Conservation (phyloP, 139 green algal genomes). For the Penium margaritaceum region DNA sequence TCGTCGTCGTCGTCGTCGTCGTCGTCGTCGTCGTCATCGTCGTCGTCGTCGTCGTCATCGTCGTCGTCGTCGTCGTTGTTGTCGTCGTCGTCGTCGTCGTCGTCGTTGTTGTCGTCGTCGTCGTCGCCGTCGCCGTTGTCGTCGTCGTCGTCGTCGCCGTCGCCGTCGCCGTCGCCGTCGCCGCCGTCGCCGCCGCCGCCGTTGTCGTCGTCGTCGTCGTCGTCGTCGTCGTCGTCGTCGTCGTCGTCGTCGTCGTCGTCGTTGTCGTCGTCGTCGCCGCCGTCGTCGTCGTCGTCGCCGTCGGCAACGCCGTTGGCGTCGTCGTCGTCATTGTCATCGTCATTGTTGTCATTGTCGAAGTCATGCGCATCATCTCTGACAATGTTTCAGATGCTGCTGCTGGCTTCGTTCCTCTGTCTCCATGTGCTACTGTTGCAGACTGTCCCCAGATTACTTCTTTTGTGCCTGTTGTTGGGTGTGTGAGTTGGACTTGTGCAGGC, state of each 20-base stretch:
- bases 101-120: too few species aligned
- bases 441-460: neutral
- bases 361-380: neutral
- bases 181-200: too few species aligned
- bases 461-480: neutral
- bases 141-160: too few species aligned
- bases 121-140: too few species aligned
- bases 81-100: too few species aligned
- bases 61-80: too few species aligned
- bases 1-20: too few species aligned
- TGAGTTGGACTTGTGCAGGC: conserved; percentile 25
- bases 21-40: too few species aligned
- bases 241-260: neutral
- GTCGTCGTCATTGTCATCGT: neutral
- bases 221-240: neutral
- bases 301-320: neutral
- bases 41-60: too few species aligned
- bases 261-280: neutral
- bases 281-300: neutral
- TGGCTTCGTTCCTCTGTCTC: neutral
- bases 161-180: too few species aligned
- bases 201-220: neutral
- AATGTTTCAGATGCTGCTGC: neutral
- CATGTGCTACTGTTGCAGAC: neutral
- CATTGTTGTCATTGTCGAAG: neutral